Base-by-base conservation (phyloP, 169 alveolate genomes). In the Plasmodium blacklocki region DNA sequence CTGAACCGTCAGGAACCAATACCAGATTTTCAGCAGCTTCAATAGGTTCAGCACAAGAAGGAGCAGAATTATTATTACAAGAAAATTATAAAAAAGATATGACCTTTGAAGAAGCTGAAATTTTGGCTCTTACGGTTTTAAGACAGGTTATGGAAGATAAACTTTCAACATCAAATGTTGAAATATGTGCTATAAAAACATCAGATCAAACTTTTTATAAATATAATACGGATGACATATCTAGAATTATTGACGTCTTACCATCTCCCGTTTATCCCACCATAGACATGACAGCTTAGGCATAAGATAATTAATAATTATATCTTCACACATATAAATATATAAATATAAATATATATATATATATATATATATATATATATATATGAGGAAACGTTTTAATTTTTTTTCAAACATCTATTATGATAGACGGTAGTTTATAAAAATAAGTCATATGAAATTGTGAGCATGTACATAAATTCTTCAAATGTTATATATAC, bases 71-170 rank as follows among this genome's bases (percentile, higher is more conserved):
- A 19, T 95, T 97, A 88, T 95, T 98, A 67, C 99, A 98, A 87
- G 99, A 98, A 93, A 95, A 98, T 87, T 98, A 97, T 93, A 95
- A 94, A 54, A 98, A 96, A 59, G 96, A 97, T 21, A 93, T 97
- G 96, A 96, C 95, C 60, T 92, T 98, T 74, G 96, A 97, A 83
- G 99, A 98, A 73, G 99, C 99, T 29, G 99, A 98, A 87, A 94
- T 96, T 75, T 91, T 98, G 73, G 98, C 98, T 50, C 92, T 98
- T 23, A 96, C 96, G 49, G 98, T 98, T 70, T 97, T 99, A 73
- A 96, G 99, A 86, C 99, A 98, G 89, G 99, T 98, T 21, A 98
- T 99, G 99, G 99, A 98, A 92, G 99, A 99, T 74, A 98, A 97
- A 93, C 95, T 98, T 73, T 96, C 96, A 73, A 93, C 96, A 21